These are phyloP conservation scores for Trichoderma koningii DNA, from an alignment of 2,329 filamentous ascomycete species.

Conservation along the genomic window DNA sequence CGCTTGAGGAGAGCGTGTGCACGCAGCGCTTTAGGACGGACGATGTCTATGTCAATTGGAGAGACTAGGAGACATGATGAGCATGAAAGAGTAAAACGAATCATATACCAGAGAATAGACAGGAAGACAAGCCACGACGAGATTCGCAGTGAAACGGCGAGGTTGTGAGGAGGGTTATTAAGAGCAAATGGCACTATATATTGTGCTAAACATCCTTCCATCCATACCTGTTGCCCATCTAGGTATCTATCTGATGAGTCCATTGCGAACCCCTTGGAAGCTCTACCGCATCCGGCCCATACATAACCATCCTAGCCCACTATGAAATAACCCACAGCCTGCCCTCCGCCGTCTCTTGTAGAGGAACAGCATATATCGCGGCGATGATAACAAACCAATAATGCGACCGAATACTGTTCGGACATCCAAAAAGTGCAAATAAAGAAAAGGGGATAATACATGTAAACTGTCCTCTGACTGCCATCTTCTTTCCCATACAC, in stretches of 20 bases:
- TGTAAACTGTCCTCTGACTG: neutral
- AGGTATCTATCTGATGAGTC: constrained; percentile 8
- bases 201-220: neutral
- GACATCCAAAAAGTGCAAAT: neutral
- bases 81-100: constrained; percentile 22
- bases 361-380: neutral
- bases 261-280: constrained; percentile 18
- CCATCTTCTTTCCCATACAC: neutral
- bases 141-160: neutral
- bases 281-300: neutral
- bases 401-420: neutral
- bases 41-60: constrained; percentile 78
- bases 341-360: neutral
- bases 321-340: neutral
- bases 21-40: constrained; percentile 83
- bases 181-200: constrained; percentile 5
- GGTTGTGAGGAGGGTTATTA: neutral
- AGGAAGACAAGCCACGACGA: neutral
- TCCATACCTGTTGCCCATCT: constrained; percentile 9
- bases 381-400: neutral
- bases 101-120: neutral
- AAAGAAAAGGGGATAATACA: constrained; percentile 5
- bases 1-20: constrained; percentile 78
- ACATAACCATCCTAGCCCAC: neutral
- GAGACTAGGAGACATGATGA: constrained; percentile 50